Percentiles rank a stretch among this genome's conserved stretches.
Conservation (phyloP, 768 basidiomycete genomes). For the Amanita brunnescens region DNA sequence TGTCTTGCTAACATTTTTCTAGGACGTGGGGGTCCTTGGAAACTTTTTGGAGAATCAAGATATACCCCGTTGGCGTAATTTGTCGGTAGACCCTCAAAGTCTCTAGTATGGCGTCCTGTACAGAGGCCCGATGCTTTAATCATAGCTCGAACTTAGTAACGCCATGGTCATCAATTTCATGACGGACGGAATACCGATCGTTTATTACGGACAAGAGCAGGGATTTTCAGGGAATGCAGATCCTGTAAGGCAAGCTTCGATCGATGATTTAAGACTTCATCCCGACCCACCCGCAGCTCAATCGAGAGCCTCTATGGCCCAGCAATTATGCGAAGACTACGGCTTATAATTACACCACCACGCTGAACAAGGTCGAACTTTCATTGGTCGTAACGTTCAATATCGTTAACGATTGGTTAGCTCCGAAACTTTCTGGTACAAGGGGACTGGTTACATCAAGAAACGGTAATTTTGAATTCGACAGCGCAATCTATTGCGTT, state of each 20-base stretch:
- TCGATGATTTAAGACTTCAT: not conserved
- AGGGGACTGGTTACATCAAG: conserved; percentile 45
- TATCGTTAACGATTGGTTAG: conserved; percentile 19
- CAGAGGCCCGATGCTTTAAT: not conserved
- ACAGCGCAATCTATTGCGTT: conserved; percentile 49
- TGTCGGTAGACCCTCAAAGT: conserved; percentile 64
- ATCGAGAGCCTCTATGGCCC: conserved; percentile 72
- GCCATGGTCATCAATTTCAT: conserved; percentile 70
- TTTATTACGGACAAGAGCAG: conserved; percentile 81
- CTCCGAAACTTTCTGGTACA: conserved; percentile 56
- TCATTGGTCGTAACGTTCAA: not conserved
- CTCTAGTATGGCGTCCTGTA: conserved; percentile 38
- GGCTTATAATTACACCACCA: conserved; percentile 48
- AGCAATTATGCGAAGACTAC: conserved; percentile 53
- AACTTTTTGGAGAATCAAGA: conserved; percentile 82
- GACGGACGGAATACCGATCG: conserved; percentile 76
- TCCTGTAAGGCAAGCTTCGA: conserved; percentile 37
- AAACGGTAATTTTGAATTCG: conserved; percentile 41
- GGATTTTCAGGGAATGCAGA: conserved; percentile 53
- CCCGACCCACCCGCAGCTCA: conserved; percentile 33
- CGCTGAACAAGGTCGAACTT: conserved; percentile 44
- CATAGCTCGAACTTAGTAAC: conserved; percentile 33
- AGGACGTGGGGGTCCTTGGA: conserved; percentile 45
- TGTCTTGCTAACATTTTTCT: conserved; percentile 6
- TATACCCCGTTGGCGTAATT: conserved; percentile 62